Percentiles rank a stretch among this genome's conserved stretches.
These are phyloP conservation scores for Syzygium oleosum DNA, from an alignment of 345 rosid genomes.

Conservation along the genomic window DNA sequence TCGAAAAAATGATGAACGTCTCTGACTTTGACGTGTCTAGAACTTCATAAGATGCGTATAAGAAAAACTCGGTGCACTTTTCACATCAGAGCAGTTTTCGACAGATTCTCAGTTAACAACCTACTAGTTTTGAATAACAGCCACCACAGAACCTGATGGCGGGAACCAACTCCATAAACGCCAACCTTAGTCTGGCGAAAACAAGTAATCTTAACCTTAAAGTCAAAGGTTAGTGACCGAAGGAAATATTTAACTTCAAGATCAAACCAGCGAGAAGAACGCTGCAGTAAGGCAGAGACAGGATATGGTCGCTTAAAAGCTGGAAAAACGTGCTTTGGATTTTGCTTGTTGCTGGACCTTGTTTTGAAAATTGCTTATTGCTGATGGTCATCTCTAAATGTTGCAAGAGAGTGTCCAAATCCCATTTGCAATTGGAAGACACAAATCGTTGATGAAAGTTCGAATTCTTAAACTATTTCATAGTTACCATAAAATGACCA, in stretches of 20 bases:
- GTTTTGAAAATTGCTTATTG: background rate
- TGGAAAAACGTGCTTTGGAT: background rate
- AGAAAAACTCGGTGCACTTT: background rate
- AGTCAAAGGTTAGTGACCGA: background rate
- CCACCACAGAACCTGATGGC: background rate
- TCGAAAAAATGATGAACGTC: background rate
- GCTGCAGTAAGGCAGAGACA: background rate
- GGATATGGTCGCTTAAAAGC: background rate
- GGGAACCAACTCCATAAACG: background rate
- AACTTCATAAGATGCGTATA: background rate
- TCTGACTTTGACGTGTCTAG: background rate
- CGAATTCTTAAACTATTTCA: background rate
- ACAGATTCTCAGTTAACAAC: background rate
- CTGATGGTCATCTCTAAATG: background rate
- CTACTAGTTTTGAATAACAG: background rate
- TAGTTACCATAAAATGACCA: background rate
- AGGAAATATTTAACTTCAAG: background rate
- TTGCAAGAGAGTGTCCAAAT: background rate
- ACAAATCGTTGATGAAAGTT: background rate
- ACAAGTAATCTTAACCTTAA: background rate
- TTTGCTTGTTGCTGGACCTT: background rate
- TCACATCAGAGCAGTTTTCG: background rate
- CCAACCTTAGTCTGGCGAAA: background rate
- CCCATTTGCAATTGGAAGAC: background rate
- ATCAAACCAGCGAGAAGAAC: background rate